A percentile compares a stretch with the other conserved stretches of the same genome.
Conservation (phyloP, 768 basidiomycete genomes). For the Serendipita indica region DNA sequence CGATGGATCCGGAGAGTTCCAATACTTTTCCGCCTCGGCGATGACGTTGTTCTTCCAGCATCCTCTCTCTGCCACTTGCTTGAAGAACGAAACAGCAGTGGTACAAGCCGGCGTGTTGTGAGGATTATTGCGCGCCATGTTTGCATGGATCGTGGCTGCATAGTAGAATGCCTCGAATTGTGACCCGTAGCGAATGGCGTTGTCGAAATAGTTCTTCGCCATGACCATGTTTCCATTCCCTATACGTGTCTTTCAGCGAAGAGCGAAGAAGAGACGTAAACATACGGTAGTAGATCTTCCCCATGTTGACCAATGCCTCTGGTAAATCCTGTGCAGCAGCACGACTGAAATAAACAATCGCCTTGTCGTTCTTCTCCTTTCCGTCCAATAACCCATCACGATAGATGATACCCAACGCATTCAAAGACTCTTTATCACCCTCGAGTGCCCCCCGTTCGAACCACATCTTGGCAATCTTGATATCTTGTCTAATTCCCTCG, state of each 20-base stretch:
- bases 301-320: constrained; percentile 84
- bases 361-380: constrained; percentile 50
- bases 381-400: constrained; percentile 71
- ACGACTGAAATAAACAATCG: constrained; percentile 48
- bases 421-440: constrained; percentile 78
- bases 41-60: constrained; percentile 67
- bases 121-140: constrained; percentile 29
- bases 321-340: constrained; percentile 82
- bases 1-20: constrained; percentile 46
- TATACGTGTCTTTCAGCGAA: constrained; percentile 20
- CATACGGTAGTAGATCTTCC: constrained; percentile 58
- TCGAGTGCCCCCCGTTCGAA: constrained; percentile 72
- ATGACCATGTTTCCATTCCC: constrained; percentile 50
- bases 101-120: constrained; percentile 50
- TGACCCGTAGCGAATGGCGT: constrained; percentile 73
- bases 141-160: constrained; percentile 65
- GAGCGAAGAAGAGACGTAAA: constrained; percentile 12
- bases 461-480: constrained; percentile 74
- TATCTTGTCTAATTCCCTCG: constrained; percentile 74
- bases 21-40: constrained; percentile 61
- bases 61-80: constrained; percentile 82
- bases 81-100: constrained; percentile 84
- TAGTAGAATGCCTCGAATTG: constrained; percentile 94
- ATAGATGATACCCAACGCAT: constrained; percentile 83
- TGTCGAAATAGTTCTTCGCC: constrained; percentile 67